phyloP scores from a whole-genome alignment of 2,329 filamentous ascomycete genomes.

The Zymoseptoria crescenta region DNA sequence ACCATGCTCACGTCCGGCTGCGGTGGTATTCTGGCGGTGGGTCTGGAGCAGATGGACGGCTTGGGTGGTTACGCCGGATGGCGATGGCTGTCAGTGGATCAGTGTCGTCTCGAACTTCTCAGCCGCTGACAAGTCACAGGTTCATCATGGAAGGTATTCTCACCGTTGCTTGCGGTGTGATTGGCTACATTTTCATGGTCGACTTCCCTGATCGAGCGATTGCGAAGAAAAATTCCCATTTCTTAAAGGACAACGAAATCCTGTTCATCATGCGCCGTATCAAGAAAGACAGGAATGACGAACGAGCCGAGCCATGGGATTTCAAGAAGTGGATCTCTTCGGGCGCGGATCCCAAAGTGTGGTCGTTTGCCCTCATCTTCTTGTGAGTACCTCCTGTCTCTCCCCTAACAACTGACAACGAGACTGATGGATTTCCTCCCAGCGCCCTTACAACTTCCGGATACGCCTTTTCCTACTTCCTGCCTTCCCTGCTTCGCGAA shows the following conservation, averaged over 20 bases:
- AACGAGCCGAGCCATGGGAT: constrained; percentile 20
- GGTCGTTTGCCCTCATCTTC: constrained; percentile 46
- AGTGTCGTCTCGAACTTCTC: not conserved
- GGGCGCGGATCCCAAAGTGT: constrained; percentile 41
- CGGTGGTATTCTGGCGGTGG: constrained; percentile 14
- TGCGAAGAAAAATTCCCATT: constrained; percentile 11
- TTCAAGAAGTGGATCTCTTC: not conserved
- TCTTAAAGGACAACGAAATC: constrained; percentile 16
- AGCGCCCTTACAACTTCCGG: constrained; percentile 54
- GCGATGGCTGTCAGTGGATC: not conserved
- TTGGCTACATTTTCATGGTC: constrained; percentile 27
- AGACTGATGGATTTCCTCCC: not conserved
- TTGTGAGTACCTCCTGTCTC: constrained; percentile 32
- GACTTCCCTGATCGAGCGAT: constrained; percentile 21
- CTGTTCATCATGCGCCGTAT: constrained; percentile 30
- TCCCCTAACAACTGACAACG: not conserved
- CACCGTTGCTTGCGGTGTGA: constrained; percentile 28
- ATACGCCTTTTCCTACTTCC: constrained; percentile 70
- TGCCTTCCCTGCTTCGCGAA: constrained; percentile 61
- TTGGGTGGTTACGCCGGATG: constrained; percentile 37
- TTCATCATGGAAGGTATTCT: constrained; percentile 41
- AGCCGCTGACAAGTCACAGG: constrained; percentile 11
- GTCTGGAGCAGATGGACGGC: constrained; percentile 12
- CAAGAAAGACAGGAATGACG: constrained; percentile 32
- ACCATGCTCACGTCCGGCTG: constrained; percentile 10